Base-by-base conservation (phyloP, 129 eudicot genomes). In the Flaveria linearis region DNA sequence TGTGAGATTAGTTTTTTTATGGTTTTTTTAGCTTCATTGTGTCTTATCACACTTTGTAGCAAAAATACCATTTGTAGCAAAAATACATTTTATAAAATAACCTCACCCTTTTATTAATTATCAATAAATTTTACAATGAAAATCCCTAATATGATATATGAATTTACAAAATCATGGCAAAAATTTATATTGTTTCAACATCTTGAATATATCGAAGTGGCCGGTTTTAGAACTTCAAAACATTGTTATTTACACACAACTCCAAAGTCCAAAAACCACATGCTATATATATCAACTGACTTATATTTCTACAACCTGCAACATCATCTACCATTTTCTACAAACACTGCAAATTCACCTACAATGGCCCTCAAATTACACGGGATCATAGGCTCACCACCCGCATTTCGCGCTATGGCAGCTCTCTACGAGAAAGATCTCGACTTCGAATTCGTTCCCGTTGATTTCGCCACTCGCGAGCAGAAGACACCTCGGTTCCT, bases 401-500 rank as follows among this genome's bases (percentile, higher is more conserved):
- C 89, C 50, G 53, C 81, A 5, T 41, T 68, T 75, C 83, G 87
- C 71, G 87, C 76, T 42, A 22, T 83, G 8, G 84, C 87, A 1
- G 69, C 80, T 76, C 85, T 85, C 63, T 17, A 73, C 62, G 89
- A 88, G 60, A 88, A 88, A 69, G 83, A 49, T 15, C 72, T 88
- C 66, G 83, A 80, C 0, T 81, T 56, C 15, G 87, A 88, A 62
- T 68, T 83, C 3, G 68, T 88, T 60, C 77, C 71, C 0, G 73
- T 88, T 4, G 67, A 85, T 76, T 46, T 88, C 36, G 20, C 28
- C 12, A 52, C 72, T 11, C 43, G 81, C 14, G 89, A 70, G 1
- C 84, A 85, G 74, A 78, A 81, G 68, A 16, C 69, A 49, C 73
- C 78, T 47, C 76, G 80, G 50, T 84, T 75, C 65, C 82, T 82